These are phyloP conservation scores for Trifolium repens DNA, from an alignment of 306 rosid genomes.

Conservation along the genomic window DNA sequence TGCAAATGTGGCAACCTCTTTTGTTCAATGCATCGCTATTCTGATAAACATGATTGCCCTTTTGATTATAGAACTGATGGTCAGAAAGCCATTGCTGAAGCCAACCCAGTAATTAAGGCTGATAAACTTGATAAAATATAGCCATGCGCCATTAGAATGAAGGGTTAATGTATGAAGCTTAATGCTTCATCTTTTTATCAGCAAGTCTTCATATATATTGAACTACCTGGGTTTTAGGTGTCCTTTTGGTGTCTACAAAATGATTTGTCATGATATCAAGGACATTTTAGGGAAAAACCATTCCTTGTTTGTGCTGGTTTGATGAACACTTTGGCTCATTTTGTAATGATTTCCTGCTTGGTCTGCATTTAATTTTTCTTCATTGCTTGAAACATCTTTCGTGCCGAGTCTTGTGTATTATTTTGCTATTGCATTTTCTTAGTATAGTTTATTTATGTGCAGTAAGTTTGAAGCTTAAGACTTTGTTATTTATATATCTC, in stretches of 20 bases:
- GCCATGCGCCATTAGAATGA: constrained; percentile 38
- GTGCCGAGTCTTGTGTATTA: not conserved
- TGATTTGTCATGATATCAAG: constrained; percentile 44
- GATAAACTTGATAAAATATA: constrained; percentile 82
- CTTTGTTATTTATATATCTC: not conserved
- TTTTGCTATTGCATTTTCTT: constrained; percentile 14
- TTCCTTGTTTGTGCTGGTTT: constrained; percentile 66
- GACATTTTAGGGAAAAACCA: constrained; percentile 51
- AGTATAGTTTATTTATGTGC: constrained; percentile 13
- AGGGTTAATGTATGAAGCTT: constrained; percentile 42
- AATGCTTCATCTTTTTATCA: constrained; percentile 46
- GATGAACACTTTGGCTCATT: constrained; percentile 51
- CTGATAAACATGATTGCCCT: constrained; percentile 71
- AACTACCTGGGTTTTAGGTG: constrained; percentile 51
- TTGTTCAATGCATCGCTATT: constrained; percentile 70
- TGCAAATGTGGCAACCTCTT: constrained; percentile 77
- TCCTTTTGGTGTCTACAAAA: constrained; percentile 47
- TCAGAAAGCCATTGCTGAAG: constrained; percentile 74
- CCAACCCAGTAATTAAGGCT: constrained; percentile 80
- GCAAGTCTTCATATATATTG: constrained; percentile 46
- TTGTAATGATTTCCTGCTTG: constrained; percentile 52
- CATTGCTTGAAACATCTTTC: constrained; percentile 24
- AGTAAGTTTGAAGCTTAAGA: not conserved
- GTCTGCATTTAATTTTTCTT: constrained; percentile 45
- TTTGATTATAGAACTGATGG: constrained; percentile 66